Conservation (phyloP, 1,139 yeast genomes). For the Meyerozyma sp. region DNA sequence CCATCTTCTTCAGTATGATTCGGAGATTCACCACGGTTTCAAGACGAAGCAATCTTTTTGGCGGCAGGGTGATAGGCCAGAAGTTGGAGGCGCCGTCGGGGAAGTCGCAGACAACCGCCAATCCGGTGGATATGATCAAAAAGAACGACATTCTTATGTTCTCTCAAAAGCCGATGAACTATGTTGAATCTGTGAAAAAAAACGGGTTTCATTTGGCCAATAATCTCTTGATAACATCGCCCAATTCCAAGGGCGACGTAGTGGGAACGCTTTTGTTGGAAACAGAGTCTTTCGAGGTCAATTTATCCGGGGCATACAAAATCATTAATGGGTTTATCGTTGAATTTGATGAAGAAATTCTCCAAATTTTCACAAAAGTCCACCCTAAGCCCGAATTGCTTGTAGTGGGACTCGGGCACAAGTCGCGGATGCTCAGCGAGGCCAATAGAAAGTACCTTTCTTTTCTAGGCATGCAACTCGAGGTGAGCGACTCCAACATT, state of each 20-base stretch:
- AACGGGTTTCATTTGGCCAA: slow-evolving; percentile 41
- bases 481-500: slow-evolving; percentile 57
- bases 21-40: not conserved
- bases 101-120: slow-evolving; percentile 36
- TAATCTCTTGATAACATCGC: slow-evolving; percentile 37
- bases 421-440: slow-evolving; percentile 58
- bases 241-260: slow-evolving; percentile 38
- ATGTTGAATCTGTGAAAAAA: slow-evolving; percentile 36
- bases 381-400: slow-evolving; percentile 78
- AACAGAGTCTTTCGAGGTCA: slow-evolving; percentile 59
- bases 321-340: slow-evolving; percentile 41
- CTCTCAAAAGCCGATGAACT: slow-evolving; percentile 39
- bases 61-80: slow-evolving; percentile 3
- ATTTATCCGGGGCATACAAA: slow-evolving; percentile 35
- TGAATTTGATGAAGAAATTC: slow-evolving; percentile 33
- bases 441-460: slow-evolving; percentile 45
- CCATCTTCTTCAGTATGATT: not conserved
- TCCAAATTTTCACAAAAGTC: slow-evolving; percentile 48
- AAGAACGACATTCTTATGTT: slow-evolving; percentile 41
- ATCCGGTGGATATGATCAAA: slow-evolving; percentile 42
- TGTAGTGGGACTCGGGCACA: slow-evolving; percentile 64
- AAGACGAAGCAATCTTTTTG: not conserved
- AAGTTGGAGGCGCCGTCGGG: slow-evolving; percentile 30
- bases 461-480: slow-evolving; percentile 61
- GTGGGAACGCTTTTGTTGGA: slow-evolving; percentile 57